These are phyloP conservation scores for Bipolaris zeicola DNA, from an alignment of 2,329 filamentous ascomycete genomes.

Conservation along the genomic window DNA sequence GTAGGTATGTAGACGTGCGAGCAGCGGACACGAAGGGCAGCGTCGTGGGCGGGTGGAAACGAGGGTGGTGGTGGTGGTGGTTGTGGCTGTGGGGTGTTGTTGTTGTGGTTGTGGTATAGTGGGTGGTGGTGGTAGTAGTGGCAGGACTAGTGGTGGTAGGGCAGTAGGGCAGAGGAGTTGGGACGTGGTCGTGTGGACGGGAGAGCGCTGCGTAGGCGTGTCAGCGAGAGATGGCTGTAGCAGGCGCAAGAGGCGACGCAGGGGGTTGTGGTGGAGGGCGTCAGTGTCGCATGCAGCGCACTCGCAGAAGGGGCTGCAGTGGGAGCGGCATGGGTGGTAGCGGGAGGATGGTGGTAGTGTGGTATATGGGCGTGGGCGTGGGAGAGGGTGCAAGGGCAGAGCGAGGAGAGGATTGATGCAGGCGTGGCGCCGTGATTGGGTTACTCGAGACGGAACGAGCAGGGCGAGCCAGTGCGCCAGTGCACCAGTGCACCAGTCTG, in stretches of 20 bases:
- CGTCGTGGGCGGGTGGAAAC: neutral
- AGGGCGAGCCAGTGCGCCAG: conserved; percentile 3
- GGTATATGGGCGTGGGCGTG: conserved; percentile 1
- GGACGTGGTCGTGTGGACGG: no score
- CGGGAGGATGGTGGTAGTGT: neutral
- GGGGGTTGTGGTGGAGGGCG: conserved; percentile 25
- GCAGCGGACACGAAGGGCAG: conserved; percentile 8
- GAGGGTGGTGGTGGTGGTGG: neutral
- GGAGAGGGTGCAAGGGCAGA: conserved; percentile 5
- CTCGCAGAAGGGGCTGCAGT: conserved; percentile 34
- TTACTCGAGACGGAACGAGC: conserved; percentile 17
- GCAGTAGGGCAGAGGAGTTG: no score
- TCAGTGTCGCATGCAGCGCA: conserved; percentile 44
- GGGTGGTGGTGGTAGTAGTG: neutral
- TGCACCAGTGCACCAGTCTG: neutral
- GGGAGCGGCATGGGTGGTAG: conserved; percentile 35
- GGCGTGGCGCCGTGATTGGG: conserved; percentile 15
- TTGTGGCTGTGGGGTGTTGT: neutral
- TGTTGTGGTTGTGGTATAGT: neutral
- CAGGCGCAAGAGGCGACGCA: conserved; percentile 16
- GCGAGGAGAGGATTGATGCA: conserved; percentile 13
- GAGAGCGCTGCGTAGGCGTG: no score
- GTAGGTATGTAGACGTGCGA: neutral
- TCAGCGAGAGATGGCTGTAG: neutral
- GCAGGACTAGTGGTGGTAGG: neutral